phyloP scores from a whole-genome alignment of 805 yeast genomes.

The Metschnikowia henanensis region DNA sequence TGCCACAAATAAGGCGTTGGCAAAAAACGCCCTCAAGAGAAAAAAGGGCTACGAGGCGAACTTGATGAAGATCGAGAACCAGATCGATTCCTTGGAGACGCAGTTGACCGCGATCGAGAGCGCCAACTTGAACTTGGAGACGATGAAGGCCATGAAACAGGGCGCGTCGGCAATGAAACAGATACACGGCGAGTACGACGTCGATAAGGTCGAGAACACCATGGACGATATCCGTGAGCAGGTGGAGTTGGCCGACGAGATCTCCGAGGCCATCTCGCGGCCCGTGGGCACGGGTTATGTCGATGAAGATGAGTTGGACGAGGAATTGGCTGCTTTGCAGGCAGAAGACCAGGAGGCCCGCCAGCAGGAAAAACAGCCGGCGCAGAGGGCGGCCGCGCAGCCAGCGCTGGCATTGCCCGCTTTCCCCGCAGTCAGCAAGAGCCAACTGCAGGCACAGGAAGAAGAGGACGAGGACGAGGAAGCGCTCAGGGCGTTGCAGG shows the following conservation, averaged over 20 bases:
- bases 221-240: conserved; percentile 99
- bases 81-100: conserved; percentile 85
- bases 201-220: conserved; percentile 94
- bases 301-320: conserved; percentile 93
- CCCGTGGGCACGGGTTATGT: conserved; percentile 82
- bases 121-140: conserved; percentile 95
- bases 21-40: conserved; percentile 83
- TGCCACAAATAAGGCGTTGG: conserved; percentile 65
- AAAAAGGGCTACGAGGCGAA: conserved; percentile 82
- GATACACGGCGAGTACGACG: conserved; percentile 91
- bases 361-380: conserved; percentile 20
- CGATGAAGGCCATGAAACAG: conserved; percentile 98
- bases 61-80: conserved; percentile 78
- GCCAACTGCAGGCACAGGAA: conserved; percentile 42
- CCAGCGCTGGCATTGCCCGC: conserved; percentile 37
- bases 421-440: conserved; percentile 44
- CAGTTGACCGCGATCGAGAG: conserved; percentile 89
- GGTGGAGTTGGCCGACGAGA: conserved; percentile 92
- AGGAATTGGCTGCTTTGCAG: conserved; percentile 85
- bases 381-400: background rate
- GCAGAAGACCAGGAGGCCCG: conserved; percentile 70
- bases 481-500: conserved; percentile 77
- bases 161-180: conserved; percentile 97
- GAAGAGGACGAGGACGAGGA: conserved; percentile 72
- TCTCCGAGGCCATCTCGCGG: conserved; percentile 92